Percentiles rank a stretch among this genome's conserved stretches.
Conservation (phyloP, 2,329 filamentous ascomycete species). For the Fusarium equiseti region DNA sequence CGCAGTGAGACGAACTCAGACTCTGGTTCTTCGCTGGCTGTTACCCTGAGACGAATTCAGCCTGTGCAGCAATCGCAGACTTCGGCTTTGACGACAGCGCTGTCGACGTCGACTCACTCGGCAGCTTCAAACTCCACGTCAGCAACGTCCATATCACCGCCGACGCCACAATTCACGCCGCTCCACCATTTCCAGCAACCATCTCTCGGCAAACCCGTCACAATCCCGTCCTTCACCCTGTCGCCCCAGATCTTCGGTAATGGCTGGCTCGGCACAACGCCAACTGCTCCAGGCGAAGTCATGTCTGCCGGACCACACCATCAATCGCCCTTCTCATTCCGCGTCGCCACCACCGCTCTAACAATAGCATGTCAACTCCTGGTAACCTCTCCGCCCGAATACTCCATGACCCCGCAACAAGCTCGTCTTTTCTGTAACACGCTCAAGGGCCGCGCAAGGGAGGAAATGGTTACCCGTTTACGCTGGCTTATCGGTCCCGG, state of each 20-base stretch:
- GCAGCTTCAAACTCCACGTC: conserved; percentile 1
- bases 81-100: conserved; percentile 1
- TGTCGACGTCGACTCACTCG: neutral
- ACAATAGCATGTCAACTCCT: conserved; percentile 42
- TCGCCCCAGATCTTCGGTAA: conserved; percentile 44
- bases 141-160: conserved; percentile 3
- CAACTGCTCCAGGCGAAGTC: conserved; percentile 21
- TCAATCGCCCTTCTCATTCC: conserved; percentile 40
- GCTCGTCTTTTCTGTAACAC: conserved; percentile 38
- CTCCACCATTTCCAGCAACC: conserved; percentile 16
- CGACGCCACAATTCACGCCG: conserved; percentile 7
- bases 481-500: conserved; percentile 45
- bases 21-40: conserved; percentile 13
- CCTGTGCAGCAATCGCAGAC: conserved; percentile 2
- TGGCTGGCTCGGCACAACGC: conserved; percentile 40
- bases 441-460: conserved; percentile 29
- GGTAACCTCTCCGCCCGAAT: conserved; percentile 17
- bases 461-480: conserved; percentile 44
- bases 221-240: conserved; percentile 18
- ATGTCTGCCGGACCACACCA: neutral
- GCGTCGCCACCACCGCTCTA: conserved; percentile 37
- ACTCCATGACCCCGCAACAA: conserved; percentile 15
- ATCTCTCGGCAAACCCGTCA: conserved; percentile 10
- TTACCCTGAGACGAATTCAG: conserved; percentile 12
- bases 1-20: conserved; percentile 23